phyloP scores from a whole-genome alignment of 192 early-diverging fungal genomes.

The Cetraspora pellucida region DNA sequence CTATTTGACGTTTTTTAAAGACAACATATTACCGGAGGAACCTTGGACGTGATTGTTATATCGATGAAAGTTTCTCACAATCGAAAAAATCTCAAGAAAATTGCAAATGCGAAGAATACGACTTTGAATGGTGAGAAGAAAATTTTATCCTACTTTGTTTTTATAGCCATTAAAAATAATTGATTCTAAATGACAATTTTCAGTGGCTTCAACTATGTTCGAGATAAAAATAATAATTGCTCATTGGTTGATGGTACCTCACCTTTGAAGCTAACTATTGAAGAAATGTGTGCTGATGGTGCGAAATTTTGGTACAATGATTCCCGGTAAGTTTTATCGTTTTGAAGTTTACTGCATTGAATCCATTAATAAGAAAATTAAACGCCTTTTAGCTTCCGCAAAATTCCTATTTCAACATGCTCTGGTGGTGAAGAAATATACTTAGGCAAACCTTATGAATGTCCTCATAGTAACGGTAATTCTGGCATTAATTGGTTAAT shows the following conservation, averaged over 20 bases:
- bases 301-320: slow-evolving; percentile 64
- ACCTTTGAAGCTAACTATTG: slow-evolving; percentile 45
- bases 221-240: slow-evolving; percentile 57
- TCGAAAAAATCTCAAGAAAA: slow-evolving; percentile 54
- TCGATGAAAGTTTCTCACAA: slow-evolving; percentile 71
- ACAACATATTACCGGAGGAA: slow-evolving; percentile 76
- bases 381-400: slow-evolving; percentile 49
- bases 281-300: slow-evolving; percentile 49
- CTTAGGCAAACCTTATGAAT: too few species aligned
- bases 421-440: too few species aligned
- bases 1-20: slow-evolving; percentile 64
- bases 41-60: slow-evolving; percentile 65
- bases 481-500: too few species aligned
- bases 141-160: neutral
- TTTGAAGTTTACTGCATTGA: too few species aligned
- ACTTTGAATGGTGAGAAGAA: slow-evolving; percentile 78
- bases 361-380: neutral
- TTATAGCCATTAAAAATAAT: slow-evolving; percentile 15
- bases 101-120: slow-evolving; percentile 75
- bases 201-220: slow-evolving; percentile 75
- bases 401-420: too few species aligned
- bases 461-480: too few species aligned
- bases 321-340: slow-evolving; percentile 45
- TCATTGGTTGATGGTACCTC: slow-evolving; percentile 57
- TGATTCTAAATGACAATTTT: neutral